Evolutionary conservation across 1,139 yeast genomes (phyloP).

Genomic region (Meyerozyma sp.): DNA sequence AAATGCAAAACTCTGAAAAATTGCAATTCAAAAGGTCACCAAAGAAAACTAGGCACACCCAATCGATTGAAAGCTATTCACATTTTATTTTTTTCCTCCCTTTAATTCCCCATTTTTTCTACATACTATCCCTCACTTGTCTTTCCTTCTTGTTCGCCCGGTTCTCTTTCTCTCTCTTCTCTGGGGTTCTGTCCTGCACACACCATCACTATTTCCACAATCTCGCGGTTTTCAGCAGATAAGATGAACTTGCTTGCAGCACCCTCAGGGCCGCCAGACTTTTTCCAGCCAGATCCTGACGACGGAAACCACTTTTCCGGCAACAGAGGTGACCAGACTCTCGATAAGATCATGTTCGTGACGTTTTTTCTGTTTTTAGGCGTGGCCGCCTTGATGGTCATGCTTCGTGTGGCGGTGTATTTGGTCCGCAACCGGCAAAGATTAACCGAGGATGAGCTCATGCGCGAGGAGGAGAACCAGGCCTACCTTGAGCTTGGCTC

Average conservation of each 20-base stretch:
- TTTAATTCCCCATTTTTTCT: no score
- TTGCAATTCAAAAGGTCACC: no score
- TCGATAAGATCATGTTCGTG: not conserved
- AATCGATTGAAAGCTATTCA: no score
- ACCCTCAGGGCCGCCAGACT: not conserved
- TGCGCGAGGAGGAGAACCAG: slow-evolving; percentile 57
- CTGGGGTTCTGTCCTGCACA: not conserved
- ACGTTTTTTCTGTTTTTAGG: not conserved
- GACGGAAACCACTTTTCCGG: not conserved
- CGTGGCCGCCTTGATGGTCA: not conserved
- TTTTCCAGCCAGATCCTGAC: not conserved
- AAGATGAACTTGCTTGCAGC: not conserved
- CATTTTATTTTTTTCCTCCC: no score
- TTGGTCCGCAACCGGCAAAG: slow-evolving; percentile 8
- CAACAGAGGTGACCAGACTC: not conserved
- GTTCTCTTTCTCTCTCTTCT: not conserved
- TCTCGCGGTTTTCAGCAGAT: not conserved
- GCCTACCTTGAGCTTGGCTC: slow-evolving; percentile 59
- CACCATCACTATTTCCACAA: not conserved
- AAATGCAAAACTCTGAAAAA: no score
- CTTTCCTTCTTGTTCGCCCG: no score
- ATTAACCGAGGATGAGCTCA: slow-evolving; percentile 46
- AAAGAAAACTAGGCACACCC: no score
- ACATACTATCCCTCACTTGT: not conserved
- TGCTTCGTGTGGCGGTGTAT: not conserved